These are phyloP conservation scores for Boletus sensibilis DNA, from an alignment of 768 basidiomycete species.

Conservation along the genomic window DNA sequence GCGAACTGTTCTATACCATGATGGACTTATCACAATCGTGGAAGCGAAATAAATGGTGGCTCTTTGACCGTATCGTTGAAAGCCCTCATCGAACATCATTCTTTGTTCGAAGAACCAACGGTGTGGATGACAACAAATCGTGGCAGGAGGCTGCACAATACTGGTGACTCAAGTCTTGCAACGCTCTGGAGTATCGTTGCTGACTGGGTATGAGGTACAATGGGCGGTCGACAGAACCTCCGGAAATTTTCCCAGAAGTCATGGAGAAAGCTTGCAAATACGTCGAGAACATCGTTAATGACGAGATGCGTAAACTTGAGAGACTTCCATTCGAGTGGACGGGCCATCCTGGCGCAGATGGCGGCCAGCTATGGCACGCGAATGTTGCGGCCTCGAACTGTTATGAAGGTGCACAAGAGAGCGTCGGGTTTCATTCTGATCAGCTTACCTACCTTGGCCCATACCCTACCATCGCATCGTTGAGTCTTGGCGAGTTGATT, in stretches of 20 bases:
- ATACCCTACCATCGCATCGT: constrained; percentile 80
- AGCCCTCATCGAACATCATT: constrained; percentile 84
- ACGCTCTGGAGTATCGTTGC: background rate
- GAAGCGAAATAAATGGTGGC: constrained; percentile 81
- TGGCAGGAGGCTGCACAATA: constrained; percentile 76
- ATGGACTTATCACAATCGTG: constrained; percentile 57
- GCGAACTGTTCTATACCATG: constrained; percentile 72
- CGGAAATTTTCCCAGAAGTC: constrained; percentile 53
- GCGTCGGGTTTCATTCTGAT: constrained; percentile 81
- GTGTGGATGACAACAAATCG: constrained; percentile 42
- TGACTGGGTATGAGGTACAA: constrained; percentile 62
- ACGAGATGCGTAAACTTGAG: constrained; percentile 59
- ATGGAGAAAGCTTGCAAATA: constrained; percentile 81
- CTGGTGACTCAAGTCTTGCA: constrained; percentile 47
- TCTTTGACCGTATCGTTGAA: constrained; percentile 78
- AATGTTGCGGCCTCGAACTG: constrained; percentile 87
- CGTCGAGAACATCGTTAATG: constrained; percentile 68
- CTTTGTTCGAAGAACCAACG: constrained; percentile 56
- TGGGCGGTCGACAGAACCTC: constrained; percentile 58
- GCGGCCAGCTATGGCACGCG: constrained; percentile 57
- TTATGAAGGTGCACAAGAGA: constrained; percentile 78
- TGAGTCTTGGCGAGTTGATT: constrained; percentile 63
- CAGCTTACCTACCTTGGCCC: constrained; percentile 80
- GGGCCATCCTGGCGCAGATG: constrained; percentile 26
- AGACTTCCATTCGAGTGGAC: constrained; percentile 71